Base-by-base conservation (phyloP, 129 eudicot genomes). In the Chrysanthemum lavandulifolium region DNA sequence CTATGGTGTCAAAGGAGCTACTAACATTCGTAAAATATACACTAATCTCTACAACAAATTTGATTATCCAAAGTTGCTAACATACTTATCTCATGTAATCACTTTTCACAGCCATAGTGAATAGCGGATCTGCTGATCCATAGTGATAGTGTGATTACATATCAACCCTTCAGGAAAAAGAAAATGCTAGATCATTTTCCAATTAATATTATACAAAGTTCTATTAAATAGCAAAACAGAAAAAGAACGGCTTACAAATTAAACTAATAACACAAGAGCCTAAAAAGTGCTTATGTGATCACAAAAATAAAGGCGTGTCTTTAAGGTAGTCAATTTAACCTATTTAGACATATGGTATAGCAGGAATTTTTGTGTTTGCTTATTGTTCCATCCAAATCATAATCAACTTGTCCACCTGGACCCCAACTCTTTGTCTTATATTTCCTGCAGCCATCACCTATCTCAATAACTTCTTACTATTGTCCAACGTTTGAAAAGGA, bases 351-450 rank as follows among this genome's bases (percentile, higher is more conserved):
- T 70, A 36, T 15, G 18, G 50, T 56, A 29, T 7, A 27, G 40
- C 11, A 21, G 72, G 56, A 13, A 50, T 16, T 12, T 53, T 6
- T 36, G 75, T 56, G 5, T 15, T 11, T 11, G 49, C 49, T 61
- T 49, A 21, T 9, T 25, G 33, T 36, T 71, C 64, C 75, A 71
- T 50, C 23, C 48, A 59, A 45, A 73, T 63, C 61, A 49, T 31
- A 61, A 73, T 31, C 77, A 73, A 10, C 69, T 18, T 60, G 70
- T 63, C 52, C 45, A 73, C 33, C 31, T 49, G 77, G 77, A n/a
- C 69, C 76, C 78, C 70, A 27, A 19, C 27, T 61, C 33, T 73
- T 71, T 73, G 78, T 73, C 29, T 73, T 73, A 29, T 73, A 47
- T 16, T 61, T 48, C 69, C 69, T 73, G 54, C 11, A 11, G 5